These are phyloP conservation scores for Tulasnella sp. DNA, from an alignment of 768 basidiomycete species.

Conservation along the genomic window DNA sequence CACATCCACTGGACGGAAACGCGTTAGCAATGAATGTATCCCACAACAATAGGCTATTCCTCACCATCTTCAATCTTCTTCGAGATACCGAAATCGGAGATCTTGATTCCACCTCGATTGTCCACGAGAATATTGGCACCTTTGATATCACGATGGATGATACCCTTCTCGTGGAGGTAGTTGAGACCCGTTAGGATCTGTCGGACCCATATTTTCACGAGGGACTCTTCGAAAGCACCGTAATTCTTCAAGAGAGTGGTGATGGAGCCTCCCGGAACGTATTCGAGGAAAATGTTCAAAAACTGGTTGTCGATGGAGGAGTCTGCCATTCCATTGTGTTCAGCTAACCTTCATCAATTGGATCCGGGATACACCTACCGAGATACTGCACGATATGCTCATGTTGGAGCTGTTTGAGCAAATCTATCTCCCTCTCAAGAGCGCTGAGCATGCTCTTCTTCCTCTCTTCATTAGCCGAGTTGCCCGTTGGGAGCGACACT, in stretches of 20 bases:
- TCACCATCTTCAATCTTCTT: constrained; percentile 95
- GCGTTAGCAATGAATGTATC: background rate
- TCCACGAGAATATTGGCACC: constrained; percentile 97
- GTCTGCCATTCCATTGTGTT: constrained; percentile 36
- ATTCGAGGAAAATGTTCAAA: constrained; percentile 94
- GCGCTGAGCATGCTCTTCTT: constrained; percentile 88
- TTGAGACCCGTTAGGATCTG: constrained; percentile 82
- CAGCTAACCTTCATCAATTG: background rate
- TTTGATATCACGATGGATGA: constrained; percentile 97
- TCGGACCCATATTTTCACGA: constrained; percentile 85
- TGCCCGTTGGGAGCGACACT: constrained; percentile 79
- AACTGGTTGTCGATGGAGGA: constrained; percentile 84
- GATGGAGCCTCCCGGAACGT: constrained; percentile 92
- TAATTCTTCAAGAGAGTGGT: constrained; percentile 80
- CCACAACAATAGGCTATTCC: constrained; percentile 22
- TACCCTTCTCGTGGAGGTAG: constrained; percentile 85
- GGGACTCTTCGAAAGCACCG: constrained; percentile 85
- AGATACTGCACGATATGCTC: constrained; percentile 97
- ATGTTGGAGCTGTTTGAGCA: constrained; percentile 84
- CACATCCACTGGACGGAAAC: constrained; percentile 26
- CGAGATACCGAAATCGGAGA: constrained; percentile 92
- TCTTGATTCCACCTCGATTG: constrained; percentile 95
- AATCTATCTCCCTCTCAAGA: constrained; percentile 85
- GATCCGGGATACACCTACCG: constrained; percentile 41
- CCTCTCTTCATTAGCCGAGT: constrained; percentile 77